Evolutionary conservation across 306 rosid species (phyloP).

Genomic region (Glycine latifolia): DNA sequence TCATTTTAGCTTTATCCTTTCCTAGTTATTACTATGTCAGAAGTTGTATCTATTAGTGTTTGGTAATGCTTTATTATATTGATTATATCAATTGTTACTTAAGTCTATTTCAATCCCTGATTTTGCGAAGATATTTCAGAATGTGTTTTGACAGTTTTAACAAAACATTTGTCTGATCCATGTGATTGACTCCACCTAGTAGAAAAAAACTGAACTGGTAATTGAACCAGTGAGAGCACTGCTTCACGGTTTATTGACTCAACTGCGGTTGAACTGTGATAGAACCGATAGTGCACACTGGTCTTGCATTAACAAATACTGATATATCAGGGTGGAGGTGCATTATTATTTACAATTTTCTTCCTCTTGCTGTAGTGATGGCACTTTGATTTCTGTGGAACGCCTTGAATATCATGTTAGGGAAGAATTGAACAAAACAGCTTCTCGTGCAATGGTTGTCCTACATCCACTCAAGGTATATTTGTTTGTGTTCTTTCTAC

Average conservation of each 20-base stretch:
- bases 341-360: not conserved
- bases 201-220: no score
- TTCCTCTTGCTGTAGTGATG: conserved; percentile 71
- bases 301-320: conserved; percentile 1
- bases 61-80: not conserved
- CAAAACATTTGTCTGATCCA: not conserved
- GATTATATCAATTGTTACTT: conserved; percentile 7
- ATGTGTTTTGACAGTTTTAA: not conserved
- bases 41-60: conserved; percentile 8
- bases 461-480: conserved; percentile 88
- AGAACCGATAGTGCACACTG: not conserved
- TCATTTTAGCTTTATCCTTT: not conserved
- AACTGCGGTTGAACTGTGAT: no score
- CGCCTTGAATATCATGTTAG: conserved; percentile 94
- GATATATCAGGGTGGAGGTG: conserved; percentile 10
- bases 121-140: not conserved
- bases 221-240: no score
- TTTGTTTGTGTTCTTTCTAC: conserved; percentile 38
- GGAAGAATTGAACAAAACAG: conserved; percentile 87
- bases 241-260: no score
- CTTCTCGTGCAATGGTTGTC: conserved; percentile 86
- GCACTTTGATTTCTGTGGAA: conserved; percentile 81
- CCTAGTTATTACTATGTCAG: not conserved
- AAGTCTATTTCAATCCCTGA: not conserved
- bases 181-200: not conserved